phyloP scores from a whole-genome alignment of 495 filamentous ascomycete genomes.

The Annulohypoxylon moriforme region DNA sequence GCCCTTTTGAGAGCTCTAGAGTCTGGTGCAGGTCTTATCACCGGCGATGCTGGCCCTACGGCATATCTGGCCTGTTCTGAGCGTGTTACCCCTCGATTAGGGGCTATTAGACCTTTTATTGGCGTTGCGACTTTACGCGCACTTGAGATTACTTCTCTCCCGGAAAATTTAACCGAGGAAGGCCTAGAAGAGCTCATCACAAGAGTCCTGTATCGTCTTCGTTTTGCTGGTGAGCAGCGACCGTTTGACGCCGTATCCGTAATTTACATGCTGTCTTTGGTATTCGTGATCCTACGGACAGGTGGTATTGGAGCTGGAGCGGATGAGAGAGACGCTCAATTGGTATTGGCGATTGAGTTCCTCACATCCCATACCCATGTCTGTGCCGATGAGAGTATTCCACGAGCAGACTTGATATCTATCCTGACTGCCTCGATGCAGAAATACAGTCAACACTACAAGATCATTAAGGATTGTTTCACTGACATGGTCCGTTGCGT shows the following conservation, averaged over 20 bases:
- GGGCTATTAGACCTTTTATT: slow-evolving; percentile 79
- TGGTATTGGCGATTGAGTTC: slow-evolving; percentile 91
- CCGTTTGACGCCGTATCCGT: slow-evolving; percentile 88
- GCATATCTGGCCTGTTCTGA: slow-evolving; percentile 82
- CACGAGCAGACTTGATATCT: slow-evolving; percentile 76
- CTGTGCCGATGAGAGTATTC: slow-evolving; percentile 76
- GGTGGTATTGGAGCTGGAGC: slow-evolving; percentile 78
- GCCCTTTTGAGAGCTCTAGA: slow-evolving; percentile 76
- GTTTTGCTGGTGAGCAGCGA: slow-evolving; percentile 89
- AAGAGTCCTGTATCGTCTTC: slow-evolving; percentile 87
- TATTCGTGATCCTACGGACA: slow-evolving; percentile 77
- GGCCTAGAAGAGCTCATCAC: slow-evolving; percentile 87
- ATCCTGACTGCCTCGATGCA: slow-evolving; percentile 85
- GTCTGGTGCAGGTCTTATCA: slow-evolving; percentile 82
- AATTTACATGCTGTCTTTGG: slow-evolving; percentile 84
- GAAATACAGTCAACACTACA: slow-evolving; percentile 90
- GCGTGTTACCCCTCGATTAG: slow-evolving; percentile 79
- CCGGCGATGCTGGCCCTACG: slow-evolving; percentile 79
- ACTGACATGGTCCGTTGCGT: slow-evolving; percentile 83
- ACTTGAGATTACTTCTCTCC: slow-evolving; percentile 75
- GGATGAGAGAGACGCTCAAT: slow-evolving; percentile 86
- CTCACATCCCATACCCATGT: slow-evolving; percentile 85
- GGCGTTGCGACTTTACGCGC: slow-evolving; percentile 87
- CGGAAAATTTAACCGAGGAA: slow-evolving; percentile 77
- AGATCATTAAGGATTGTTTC: slow-evolving; percentile 90